Evolutionary conservation across 225 moss, liverwort and hornwort species (phyloP).

Genomic region (Neckera pumila): DNA sequence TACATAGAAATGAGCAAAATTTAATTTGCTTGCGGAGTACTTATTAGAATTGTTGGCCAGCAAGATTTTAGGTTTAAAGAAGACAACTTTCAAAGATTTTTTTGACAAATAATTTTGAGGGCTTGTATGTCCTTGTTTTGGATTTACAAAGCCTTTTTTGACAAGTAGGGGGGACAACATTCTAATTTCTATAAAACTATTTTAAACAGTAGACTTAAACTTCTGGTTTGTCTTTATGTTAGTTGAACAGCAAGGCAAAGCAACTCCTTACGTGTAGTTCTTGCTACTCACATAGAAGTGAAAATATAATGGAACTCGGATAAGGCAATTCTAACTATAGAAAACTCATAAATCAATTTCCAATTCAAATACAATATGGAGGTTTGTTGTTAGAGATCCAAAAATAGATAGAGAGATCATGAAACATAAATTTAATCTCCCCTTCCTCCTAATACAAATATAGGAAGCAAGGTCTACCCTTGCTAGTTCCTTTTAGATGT

Average conservation of each 20-base stretch:
- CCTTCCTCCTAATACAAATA: too few relatives aligned
- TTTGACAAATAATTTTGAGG: too few relatives aligned
- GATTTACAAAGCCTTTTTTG: too few relatives aligned
- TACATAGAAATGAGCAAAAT: neutral
- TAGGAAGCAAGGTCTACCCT: too few relatives aligned
- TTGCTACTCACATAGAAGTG: neutral
- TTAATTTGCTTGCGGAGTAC: neutral
- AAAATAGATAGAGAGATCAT: neutral
- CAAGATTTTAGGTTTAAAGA: neutral
- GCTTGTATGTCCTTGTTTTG: too few relatives aligned
- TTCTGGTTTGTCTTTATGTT: neutral
- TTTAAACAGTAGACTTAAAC: neutral
- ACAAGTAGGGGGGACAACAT: neutral
- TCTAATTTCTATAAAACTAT: accelerated
- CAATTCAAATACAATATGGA: accelerated
- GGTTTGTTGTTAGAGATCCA: neutral
- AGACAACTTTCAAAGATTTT: neutral
- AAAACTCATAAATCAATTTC: neutral
- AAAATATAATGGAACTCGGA: neutral
- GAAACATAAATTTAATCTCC: neutral
- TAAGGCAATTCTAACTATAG: accelerated
- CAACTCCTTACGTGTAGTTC: neutral
- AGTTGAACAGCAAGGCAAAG: neutral
- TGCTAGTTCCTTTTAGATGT: too few relatives aligned
- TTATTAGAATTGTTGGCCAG: neutral